These are phyloP conservation scores for Ceriops zippeliana DNA, from an alignment of 345 rosid genomes.

Conservation along the genomic window DNA sequence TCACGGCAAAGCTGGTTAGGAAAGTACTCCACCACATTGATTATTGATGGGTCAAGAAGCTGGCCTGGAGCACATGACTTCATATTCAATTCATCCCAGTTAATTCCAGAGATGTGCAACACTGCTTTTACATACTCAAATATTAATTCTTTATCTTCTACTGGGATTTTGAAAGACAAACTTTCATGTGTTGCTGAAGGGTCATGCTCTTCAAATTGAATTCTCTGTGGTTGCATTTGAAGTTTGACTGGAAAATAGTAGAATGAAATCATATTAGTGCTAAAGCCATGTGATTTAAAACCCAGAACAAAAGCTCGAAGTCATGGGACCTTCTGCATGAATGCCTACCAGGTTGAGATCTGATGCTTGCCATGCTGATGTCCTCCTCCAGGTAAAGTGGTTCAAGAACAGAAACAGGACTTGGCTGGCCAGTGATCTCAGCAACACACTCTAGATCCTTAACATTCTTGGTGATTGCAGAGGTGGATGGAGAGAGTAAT, in stretches of 20 bases:
- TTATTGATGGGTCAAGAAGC: conserved; percentile 58
- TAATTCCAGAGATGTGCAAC: conserved; percentile 47
- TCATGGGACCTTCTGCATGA: background rate
- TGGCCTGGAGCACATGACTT: conserved; percentile 57
- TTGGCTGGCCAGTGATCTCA: conserved; percentile 56
- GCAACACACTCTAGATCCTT: conserved; percentile 42
- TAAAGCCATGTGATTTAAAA: background rate
- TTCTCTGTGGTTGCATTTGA: conserved; percentile 47
- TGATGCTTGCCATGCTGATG: conserved; percentile 50
- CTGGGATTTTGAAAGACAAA: conserved; percentile 32
- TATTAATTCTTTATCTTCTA: conserved; percentile 46
- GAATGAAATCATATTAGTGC: conserved; percentile 27
- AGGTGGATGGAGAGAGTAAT: conserved; percentile 41
- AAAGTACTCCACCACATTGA: conserved; percentile 49
- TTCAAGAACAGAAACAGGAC: conserved; percentile 94
- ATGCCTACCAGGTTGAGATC: conserved; percentile 55
- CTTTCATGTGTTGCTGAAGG: conserved; percentile 29
- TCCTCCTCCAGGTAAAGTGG: conserved; percentile 63
- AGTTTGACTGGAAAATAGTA: conserved; percentile 42
- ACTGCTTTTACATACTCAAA: conserved; percentile 51
- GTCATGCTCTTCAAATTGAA: conserved; percentile 59
- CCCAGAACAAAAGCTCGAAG: conserved; percentile 5
- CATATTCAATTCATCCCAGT: conserved; percentile 66
- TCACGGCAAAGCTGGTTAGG: conserved; percentile 48
- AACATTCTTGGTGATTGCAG: conserved; percentile 32